These are phyloP conservation scores for Rubia yunnanensis DNA, from an alignment of 257 asterid species.

Conservation along the genomic window DNA sequence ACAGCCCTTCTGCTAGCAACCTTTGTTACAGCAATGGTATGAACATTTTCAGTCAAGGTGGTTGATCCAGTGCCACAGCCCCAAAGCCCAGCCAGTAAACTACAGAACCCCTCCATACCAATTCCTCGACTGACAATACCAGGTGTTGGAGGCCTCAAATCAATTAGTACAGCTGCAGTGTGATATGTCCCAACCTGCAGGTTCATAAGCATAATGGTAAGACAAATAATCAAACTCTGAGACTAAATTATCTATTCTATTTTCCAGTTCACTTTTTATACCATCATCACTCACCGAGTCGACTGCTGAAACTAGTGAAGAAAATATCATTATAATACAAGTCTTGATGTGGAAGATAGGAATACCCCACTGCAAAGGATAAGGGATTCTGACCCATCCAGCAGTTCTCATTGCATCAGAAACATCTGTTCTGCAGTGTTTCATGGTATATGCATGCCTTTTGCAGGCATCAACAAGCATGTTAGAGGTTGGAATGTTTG, in stretches of 20 bases:
- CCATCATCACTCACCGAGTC: constrained; percentile 63
- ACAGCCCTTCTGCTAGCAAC: constrained; percentile 79
- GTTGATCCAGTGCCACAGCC: constrained; percentile 93
- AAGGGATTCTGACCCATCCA: constrained; percentile 92
- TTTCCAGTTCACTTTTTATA: neutral
- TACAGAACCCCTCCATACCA: constrained; percentile 90
- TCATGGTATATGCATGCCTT: constrained; percentile 92
- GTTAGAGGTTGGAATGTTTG: constrained; percentile 80
- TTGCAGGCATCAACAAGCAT: constrained; percentile 73
- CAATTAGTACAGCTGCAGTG: constrained; percentile 54
- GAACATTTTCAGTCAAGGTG: constrained; percentile 80
- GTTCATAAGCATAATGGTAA: constrained; percentile 5
- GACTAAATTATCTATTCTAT: neutral
- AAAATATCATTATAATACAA: constrained; percentile 73
- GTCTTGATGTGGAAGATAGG: constrained; percentile 84
- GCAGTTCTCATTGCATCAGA: constrained; percentile 91
- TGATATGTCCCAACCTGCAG: constrained; percentile 85
- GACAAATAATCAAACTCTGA: neutral
- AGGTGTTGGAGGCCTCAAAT: constrained; percentile 72
- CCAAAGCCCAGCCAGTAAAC: constrained; percentile 94
- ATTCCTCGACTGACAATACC: constrained; percentile 89
- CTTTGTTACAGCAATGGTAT: constrained; percentile 65
- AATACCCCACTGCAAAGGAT: constrained; percentile 95
- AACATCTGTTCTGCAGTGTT: constrained; percentile 93
- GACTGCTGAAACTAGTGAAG: constrained; percentile 71